Evolutionary conservation across 1,139 yeast species (phyloP).

Genomic region (Pneumocystis sp.): DNA sequence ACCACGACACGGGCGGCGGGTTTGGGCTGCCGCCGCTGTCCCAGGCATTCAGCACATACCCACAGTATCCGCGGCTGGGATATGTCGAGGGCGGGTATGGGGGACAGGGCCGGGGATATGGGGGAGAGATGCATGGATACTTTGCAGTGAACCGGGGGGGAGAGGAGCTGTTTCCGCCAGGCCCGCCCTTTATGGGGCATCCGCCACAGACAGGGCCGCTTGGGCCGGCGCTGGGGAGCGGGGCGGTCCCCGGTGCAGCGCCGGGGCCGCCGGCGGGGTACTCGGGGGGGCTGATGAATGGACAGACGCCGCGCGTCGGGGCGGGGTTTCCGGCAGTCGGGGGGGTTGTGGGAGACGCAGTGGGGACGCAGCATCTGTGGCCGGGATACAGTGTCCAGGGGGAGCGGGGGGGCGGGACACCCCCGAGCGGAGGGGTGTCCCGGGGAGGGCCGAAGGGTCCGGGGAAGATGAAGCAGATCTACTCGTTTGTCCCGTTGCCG

Average conservation of each 20-base stretch:
- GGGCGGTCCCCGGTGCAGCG: neutral
- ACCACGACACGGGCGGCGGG: neutral
- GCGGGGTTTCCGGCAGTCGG: neutral
- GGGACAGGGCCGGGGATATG: neutral
- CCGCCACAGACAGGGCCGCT: neutral
- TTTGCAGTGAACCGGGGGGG: neutral
- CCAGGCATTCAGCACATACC: neutral
- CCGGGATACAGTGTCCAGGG: neutral
- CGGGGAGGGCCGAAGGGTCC: neutral
- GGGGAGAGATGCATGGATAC: neutral
- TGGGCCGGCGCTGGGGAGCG: too few species aligned
- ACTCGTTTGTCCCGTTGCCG: constrained; percentile 21
- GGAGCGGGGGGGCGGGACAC: neutral
- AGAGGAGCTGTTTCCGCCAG: neutral
- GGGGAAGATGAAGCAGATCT: constrained; percentile 14
- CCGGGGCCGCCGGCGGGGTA: neutral
- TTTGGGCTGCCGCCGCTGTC: neutral
- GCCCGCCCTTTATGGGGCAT: neutral
- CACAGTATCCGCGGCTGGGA: neutral
- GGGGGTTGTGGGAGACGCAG: neutral
- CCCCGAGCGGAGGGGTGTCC: too few species aligned
- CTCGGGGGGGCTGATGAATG: neutral
- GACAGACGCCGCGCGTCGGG: neutral
- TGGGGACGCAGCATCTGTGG: neutral
- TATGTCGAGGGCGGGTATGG: neutral